phyloP scores from a whole-genome alignment of 176 grass and related monocot genomes.

The Lolium multiflorum region DNA sequence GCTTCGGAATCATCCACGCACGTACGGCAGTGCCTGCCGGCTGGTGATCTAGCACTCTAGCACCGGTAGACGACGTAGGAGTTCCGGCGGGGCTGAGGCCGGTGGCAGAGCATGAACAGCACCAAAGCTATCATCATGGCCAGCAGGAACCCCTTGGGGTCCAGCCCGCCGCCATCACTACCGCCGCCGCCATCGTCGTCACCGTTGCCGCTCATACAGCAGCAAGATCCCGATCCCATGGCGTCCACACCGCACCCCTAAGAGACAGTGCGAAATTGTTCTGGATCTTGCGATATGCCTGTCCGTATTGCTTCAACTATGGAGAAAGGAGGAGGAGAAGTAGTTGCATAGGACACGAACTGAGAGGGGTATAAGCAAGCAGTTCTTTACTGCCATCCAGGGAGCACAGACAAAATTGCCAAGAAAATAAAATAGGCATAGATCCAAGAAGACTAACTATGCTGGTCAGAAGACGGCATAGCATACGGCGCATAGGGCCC shows the following conservation, averaged over 20 bases:
- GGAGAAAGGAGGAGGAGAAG: slow-evolving; percentile 27
- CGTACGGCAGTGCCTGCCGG: neutral
- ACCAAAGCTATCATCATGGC: slow-evolving; percentile 79
- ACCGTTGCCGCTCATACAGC: slow-evolving; percentile 52
- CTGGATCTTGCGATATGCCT: neutral
- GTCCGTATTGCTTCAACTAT: slow-evolving; percentile 19
- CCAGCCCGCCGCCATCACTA: slow-evolving; percentile 1
- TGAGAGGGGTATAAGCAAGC: neutral
- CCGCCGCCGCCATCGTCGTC: slow-evolving; percentile 26
- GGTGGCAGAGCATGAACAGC: slow-evolving; percentile 70
- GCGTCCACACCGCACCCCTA: neutral
- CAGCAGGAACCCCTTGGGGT: slow-evolving; percentile 62
- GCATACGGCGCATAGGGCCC: neutral
- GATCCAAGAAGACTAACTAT: neutral
- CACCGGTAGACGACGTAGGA: slow-evolving; percentile 53
- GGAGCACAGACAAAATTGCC: neutral
- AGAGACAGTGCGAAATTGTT: neutral
- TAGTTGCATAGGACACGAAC: slow-evolving; percentile 45
- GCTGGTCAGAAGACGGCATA: slow-evolving; percentile 5
- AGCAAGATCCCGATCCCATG: slow-evolving; percentile 81
- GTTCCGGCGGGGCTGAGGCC: slow-evolving; percentile 59
- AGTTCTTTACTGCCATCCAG: slow-evolving; percentile 36
- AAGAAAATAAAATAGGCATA: neutral
- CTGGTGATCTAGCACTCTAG: neutral
- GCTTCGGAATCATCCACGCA: neutral